phyloP scores from a whole-genome alignment of 2,329 filamentous ascomycete genomes.

The Leptodontidium sp. region DNA sequence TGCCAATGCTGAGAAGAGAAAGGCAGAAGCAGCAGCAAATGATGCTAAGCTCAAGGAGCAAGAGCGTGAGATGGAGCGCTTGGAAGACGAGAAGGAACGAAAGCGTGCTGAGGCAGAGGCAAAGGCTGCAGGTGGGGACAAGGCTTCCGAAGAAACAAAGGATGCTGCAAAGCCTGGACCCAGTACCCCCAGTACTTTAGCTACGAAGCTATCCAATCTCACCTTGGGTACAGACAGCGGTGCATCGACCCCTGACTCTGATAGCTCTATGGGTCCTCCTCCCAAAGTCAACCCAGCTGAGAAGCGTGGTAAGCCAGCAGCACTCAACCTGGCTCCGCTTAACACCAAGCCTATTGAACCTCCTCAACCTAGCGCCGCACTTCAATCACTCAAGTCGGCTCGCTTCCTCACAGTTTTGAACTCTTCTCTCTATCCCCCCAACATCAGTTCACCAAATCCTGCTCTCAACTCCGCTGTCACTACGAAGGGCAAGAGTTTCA shows the following conservation, averaged over 20 bases:
- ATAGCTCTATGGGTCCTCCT: conserved; percentile 55
- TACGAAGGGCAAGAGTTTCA: conserved; percentile 84
- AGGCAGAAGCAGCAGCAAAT: conserved; percentile 61
- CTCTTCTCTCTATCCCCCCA: conserved; percentile 81
- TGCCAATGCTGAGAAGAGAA: conserved; percentile 55
- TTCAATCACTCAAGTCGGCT: conserved; percentile 91
- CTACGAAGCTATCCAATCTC: conserved; percentile 59
- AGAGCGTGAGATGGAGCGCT: conserved; percentile 75
- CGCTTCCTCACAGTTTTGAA: conserved; percentile 84
- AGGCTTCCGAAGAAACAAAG: conserved; percentile 40
- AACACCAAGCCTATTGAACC: conserved; percentile 89
- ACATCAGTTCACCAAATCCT: conserved; percentile 89
- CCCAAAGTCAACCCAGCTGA: conserved; percentile 63
- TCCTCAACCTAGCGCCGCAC: conserved; percentile 89
- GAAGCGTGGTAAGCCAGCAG: conserved; percentile 81
- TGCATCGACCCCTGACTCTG: conserved; percentile 51
- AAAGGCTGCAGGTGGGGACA: conserved; percentile 37
- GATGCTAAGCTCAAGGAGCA: conserved; percentile 75
- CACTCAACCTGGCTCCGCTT: conserved; percentile 83
- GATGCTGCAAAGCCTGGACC: conserved; percentile 41
- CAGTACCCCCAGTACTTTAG: conserved; percentile 45
- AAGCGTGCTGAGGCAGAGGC: conserved; percentile 61
- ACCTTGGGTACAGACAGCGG: conserved; percentile 56
- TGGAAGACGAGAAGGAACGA: conserved; percentile 75
- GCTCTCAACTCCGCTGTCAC: conserved; percentile 83